phyloP scores from a whole-genome alignment of 2,329 filamentous ascomycete species.

The Alternaria alternata region DNA sequence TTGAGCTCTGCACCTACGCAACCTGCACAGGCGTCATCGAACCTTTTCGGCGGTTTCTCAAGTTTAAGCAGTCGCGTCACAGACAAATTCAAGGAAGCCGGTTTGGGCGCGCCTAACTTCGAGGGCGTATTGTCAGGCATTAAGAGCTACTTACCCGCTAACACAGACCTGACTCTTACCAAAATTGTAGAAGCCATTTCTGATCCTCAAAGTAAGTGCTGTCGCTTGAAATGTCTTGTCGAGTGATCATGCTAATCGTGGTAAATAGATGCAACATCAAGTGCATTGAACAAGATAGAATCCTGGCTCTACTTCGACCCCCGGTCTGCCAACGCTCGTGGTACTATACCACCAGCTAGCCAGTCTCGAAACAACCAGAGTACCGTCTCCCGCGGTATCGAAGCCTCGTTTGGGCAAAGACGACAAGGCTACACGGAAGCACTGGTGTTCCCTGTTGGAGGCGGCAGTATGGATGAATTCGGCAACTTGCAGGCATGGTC shows the following conservation, averaged over 20 bases:
- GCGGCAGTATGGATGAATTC: conserved; percentile 94
- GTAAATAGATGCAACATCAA: conserved; percentile 74
- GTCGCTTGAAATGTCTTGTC: background rate
- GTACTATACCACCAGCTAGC: conserved; percentile 86
- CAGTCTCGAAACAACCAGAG: conserved; percentile 53
- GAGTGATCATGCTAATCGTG: background rate
- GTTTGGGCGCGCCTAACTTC: conserved; percentile 79
- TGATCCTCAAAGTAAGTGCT: conserved; percentile 74
- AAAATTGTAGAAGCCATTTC: conserved; percentile 99
- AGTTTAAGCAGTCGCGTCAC: conserved; percentile 91
- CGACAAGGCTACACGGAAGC: conserved; percentile 89
- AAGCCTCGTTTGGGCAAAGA: conserved; percentile 88
- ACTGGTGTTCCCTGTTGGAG: conserved; percentile 90
- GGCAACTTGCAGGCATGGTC: conserved; percentile 94
- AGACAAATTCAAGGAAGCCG: conserved; percentile 91
- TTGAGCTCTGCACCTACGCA: conserved; percentile 82
- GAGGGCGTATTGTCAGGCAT: conserved; percentile 94
- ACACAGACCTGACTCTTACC: conserved; percentile 94
- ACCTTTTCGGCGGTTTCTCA: conserved; percentile 92
- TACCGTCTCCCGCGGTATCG: conserved; percentile 65
- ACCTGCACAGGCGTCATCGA: conserved; percentile 70
- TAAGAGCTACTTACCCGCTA: conserved; percentile 96
- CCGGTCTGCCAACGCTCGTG: conserved; percentile 88
- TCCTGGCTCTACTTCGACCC: conserved; percentile 98
- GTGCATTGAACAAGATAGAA: conserved; percentile 94